phyloP scores from a whole-genome alignment of 768 basidiomycete genomes.

The Rhodosporidiobolus sp. region DNA sequence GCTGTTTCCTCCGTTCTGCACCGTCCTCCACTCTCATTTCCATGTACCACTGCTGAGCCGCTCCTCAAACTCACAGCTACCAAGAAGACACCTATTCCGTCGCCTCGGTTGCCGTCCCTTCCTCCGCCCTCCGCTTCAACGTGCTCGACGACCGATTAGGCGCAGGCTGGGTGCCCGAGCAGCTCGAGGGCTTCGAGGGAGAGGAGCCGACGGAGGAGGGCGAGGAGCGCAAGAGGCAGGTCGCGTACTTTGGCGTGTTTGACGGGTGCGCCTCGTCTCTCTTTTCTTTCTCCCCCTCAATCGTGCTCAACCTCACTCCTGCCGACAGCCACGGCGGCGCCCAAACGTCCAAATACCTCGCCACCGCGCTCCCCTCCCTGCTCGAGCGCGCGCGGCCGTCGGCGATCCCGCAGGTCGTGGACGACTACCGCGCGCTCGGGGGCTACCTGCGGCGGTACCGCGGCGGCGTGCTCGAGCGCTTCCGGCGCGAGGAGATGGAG shows the following conservation, averaged over 20 bases:
- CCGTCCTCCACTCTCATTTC: background rate
- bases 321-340: slow-evolving; percentile 37
- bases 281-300: too few relatives aligned
- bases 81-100: slow-evolving; percentile 43
- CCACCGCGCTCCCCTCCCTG: slow-evolving; percentile 13
- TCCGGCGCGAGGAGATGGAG: slow-evolving; percentile 7
- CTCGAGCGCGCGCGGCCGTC: slow-evolving; percentile 7
- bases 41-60: background rate
- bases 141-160: slow-evolving; percentile 33
- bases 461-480: slow-evolving; percentile 32
- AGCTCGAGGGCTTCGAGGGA: slow-evolving; percentile 30
- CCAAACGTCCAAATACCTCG: slow-evolving; percentile 35
- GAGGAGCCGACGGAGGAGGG: slow-evolving; percentile 14
- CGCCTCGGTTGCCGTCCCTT: slow-evolving; percentile 32
- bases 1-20: background rate
- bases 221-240: slow-evolving; percentile 27
- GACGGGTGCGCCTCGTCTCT: slow-evolving; percentile 33
- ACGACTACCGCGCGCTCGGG: slow-evolving; percentile 37
- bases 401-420: slow-evolving; percentile 19
- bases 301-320: background rate
- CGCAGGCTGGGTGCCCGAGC: slow-evolving; percentile 18
- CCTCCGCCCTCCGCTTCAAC: slow-evolving; percentile 27
- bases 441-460: slow-evolving; percentile 44
- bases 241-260: slow-evolving; percentile 41
- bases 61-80: slow-evolving; percentile 14